Evolutionary conservation across 257 asterid species (phyloP).

Genomic region (Ehretia macrophylla): DNA sequence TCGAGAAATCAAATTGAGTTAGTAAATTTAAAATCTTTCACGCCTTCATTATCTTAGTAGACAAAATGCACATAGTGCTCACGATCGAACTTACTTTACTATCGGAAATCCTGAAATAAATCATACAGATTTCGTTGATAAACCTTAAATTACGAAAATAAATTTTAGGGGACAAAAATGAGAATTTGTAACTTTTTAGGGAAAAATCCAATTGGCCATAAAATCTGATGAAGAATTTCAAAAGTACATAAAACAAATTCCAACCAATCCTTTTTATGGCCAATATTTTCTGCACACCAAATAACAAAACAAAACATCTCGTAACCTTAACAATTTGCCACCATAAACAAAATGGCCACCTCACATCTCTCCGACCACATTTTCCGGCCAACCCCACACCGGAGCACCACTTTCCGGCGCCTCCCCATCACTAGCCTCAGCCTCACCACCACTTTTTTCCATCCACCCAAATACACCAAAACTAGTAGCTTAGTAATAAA

Average conservation of each 20-base stretch:
- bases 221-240: background rate
- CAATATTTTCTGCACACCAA: background rate
- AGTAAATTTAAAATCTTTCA: no score
- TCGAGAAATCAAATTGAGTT: no score
- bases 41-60: no score
- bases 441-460: background rate
- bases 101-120: no score
- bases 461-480: background rate
- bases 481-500: background rate
- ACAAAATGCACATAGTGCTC: no score
- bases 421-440: background rate
- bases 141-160: no score
- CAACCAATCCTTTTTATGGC: conserved; percentile 14
- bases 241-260: background rate
- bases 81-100: no score
- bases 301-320: background rate
- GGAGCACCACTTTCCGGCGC: background rate
- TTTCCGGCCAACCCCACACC: conserved; percentile 5
- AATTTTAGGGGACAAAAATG: no score
- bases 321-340: background rate
- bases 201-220: no score
- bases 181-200: no score
- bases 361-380: background rate
- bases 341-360: conserved; percentile 1
- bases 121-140: no score